A percentile compares a stretch with the other conserved stretches of the same genome.
These are phyloP conservation scores for Angomonas deanei DNA, from an alignment of 208 protist species.

Conservation along the genomic window DNA sequence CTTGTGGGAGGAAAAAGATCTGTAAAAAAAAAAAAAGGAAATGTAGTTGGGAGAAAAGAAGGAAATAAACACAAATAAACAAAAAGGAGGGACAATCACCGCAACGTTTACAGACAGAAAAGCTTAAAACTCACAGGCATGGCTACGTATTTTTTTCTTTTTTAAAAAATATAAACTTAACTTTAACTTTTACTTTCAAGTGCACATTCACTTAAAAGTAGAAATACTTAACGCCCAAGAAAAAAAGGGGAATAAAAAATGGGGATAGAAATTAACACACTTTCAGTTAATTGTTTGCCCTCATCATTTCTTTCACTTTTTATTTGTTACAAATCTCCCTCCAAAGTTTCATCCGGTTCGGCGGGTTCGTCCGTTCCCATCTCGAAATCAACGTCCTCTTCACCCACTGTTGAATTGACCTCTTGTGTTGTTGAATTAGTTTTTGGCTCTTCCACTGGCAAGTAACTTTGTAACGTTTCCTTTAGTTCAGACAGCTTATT, in stretches of 20 bases:
- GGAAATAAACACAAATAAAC: neutral
- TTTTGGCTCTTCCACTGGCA: neutral
- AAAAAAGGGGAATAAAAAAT: neutral
- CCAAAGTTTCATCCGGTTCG: too few species aligned
- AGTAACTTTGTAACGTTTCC: neutral
- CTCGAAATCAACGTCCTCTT: too few species aligned
- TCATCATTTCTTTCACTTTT: neutral
- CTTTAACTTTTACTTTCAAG: too few species aligned
- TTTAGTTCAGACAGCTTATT: constrained; percentile 35
- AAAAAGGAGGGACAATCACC: neutral
- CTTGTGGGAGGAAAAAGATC: too few species aligned
- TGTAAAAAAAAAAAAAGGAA: neutral
- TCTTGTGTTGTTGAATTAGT: neutral
- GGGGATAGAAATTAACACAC: neutral
- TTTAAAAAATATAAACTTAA: too few species aligned
- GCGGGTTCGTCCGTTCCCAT: too few species aligned
- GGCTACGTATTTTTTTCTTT: too few species aligned
- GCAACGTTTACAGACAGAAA: neutral
- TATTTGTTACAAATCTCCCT: neutral
- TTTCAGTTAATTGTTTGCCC: neutral
- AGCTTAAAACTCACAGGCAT: too few species aligned
- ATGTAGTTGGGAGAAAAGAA: neutral
- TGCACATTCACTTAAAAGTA: too few species aligned
- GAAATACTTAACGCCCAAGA: too few species aligned
- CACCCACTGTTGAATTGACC: too few species aligned